A percentile compares a stretch with the other conserved stretches of the same genome.
Evolutionary conservation across 306 rosid genomes (phyloP).

Genomic region (Begonia fuchsioides): DNA sequence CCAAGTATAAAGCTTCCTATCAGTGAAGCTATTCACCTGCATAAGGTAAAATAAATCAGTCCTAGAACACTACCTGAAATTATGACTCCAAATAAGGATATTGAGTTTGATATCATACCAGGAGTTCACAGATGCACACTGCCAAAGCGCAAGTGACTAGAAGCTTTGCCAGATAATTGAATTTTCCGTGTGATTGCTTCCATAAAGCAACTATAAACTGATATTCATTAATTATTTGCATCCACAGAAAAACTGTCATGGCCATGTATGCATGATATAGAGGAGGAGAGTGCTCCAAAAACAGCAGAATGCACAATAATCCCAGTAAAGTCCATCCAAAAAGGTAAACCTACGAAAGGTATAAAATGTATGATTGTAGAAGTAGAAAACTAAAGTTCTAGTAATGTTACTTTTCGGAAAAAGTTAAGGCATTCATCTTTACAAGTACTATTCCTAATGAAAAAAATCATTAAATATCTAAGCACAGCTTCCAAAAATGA

Average conservation of each 20-base stretch:
- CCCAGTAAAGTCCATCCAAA: conserved; percentile 49
- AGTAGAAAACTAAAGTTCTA: background rate
- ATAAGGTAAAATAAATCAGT: conserved; percentile 8
- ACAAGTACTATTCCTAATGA: too few relatives aligned
- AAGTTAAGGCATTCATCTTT: too few relatives aligned
- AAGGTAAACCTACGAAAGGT: conserved; percentile 35
- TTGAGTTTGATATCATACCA: conserved; percentile 37
- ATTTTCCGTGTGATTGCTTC: conserved; percentile 44
- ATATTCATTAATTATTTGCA: conserved; percentile 59
- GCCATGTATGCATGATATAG: conserved; percentile 65
- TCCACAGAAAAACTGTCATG: conserved; percentile 66
- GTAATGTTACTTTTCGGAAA: too few relatives aligned
- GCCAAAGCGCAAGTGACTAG: conserved; percentile 37
- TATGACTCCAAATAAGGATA: background rate
- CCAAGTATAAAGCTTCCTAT: conserved; percentile 79
- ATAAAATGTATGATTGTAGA: too few relatives aligned
- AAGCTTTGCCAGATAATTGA: conserved; percentile 30
- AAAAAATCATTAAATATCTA: background rate
- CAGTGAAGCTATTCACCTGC: conserved; percentile 78
- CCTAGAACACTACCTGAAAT: background rate
- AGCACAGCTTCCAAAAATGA: background rate
- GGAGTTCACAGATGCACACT: conserved; percentile 53
- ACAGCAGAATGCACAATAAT: conserved; percentile 35
- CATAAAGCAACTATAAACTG: conserved; percentile 51
- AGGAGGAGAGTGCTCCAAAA: conserved; percentile 75